Conservation (phyloP, 2,329 filamentous ascomycete genomes). For the Neurospora sp. region DNA sequence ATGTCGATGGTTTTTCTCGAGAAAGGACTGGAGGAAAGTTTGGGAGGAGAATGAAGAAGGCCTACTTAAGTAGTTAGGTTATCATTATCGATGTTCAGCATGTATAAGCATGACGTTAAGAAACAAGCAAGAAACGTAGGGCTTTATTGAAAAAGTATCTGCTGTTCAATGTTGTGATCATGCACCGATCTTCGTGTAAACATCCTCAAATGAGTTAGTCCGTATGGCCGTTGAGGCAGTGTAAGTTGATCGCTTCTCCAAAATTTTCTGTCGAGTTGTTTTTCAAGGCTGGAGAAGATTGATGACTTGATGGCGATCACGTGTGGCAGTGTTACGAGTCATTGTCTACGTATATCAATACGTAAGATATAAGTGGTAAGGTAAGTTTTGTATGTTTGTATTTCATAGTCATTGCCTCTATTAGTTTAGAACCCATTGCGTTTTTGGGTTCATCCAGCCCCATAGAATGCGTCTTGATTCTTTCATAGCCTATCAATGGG, state of each 20-base stretch:
- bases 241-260: neutral
- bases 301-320: neutral
- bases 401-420: neutral
- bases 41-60: neutral
- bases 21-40: neutral
- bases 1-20: neutral
- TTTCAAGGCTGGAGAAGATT: neutral
- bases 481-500: neutral
- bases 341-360: neutral
- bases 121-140: neutral
- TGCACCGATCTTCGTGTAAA: neutral
- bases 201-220: neutral
- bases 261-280: neutral
- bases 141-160: neutral
- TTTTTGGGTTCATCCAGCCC: neutral
- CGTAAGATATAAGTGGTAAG: neutral
- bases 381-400: neutral
- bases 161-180: neutral
- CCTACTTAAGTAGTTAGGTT: neutral
- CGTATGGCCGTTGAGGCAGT: neutral
- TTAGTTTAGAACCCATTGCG: neutral
- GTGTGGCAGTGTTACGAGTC: neutral
- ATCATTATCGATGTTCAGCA: neutral
- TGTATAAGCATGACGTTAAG: neutral
- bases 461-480: neutral